These are phyloP conservation scores for Rhytidhysteron rufulum DNA, from an alignment of 2,329 filamentous ascomycete genomes.

Conservation along the genomic window DNA sequence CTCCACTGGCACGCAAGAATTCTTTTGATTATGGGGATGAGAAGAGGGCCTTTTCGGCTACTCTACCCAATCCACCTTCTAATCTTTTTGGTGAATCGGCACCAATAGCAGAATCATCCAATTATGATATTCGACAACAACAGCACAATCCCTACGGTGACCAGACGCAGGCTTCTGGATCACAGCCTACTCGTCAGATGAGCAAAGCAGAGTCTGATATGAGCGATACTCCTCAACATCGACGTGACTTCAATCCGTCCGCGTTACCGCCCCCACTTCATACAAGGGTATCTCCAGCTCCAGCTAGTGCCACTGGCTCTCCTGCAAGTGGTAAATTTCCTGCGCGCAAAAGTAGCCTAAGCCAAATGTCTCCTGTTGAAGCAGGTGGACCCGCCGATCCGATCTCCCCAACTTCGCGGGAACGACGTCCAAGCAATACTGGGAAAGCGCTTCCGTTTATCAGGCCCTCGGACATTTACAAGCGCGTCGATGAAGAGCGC, in stretches of 20 bases:
- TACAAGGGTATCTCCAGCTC: conserved; percentile 39
- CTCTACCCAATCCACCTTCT: conserved; percentile 13
- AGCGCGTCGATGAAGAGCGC: conserved; percentile 64
- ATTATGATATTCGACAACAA: background rate
- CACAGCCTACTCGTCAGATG: conserved; percentile 15
- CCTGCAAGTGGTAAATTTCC: conserved; percentile 48
- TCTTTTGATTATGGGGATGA: conserved; percentile 57
- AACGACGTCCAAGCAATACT: conserved; percentile 30
- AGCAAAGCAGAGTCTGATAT: conserved; percentile 26
- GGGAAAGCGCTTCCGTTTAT: conserved; percentile 61
- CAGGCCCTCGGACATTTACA: conserved; percentile 74
- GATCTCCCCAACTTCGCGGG: conserved; percentile 15
- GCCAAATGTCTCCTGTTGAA: conserved; percentile 32
- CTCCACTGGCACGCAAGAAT: conserved; percentile 34
- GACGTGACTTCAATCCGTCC: conserved; percentile 51
- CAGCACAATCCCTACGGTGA: conserved; percentile 11
- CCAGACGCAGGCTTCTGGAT: conserved; percentile 10
- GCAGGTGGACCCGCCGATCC: conserved; percentile 8
- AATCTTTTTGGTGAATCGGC: conserved; percentile 2
- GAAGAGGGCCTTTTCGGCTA: conserved; percentile 45
- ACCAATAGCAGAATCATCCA: background rate
- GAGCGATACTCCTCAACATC: conserved; percentile 34
- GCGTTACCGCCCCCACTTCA: conserved; percentile 49
- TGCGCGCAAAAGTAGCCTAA: conserved; percentile 60
- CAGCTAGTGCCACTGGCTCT: conserved; percentile 24